Evolutionary conservation across 139 green algal species (phyloP).

Genomic region (Micromonas commoda): DNA sequence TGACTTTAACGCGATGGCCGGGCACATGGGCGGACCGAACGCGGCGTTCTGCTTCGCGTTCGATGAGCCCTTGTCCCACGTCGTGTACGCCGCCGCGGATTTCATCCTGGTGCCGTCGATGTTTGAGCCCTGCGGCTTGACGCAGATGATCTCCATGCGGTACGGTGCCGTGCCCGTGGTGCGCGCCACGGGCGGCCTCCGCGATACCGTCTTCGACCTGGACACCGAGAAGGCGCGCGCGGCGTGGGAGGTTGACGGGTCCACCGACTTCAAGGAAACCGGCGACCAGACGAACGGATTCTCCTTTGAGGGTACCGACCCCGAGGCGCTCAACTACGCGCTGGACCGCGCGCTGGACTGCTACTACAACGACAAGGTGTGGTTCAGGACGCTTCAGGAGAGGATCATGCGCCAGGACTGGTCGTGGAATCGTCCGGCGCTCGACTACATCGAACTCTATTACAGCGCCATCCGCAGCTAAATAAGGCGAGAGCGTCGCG

Average conservation of each 20-base stretch:
- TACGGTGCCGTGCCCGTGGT: conserved; percentile 80
- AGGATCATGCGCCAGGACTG: conserved; percentile 31
- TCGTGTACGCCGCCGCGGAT: conserved; percentile 88
- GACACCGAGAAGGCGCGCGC: conserved; percentile 35
- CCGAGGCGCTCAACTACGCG: conserved; percentile 43
- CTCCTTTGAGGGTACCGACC: conserved; percentile 38
- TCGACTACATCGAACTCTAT: conserved; percentile 42
- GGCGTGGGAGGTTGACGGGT: conserved; percentile 73
- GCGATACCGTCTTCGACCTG: conserved; percentile 51
- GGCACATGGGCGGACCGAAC: conserved; percentile 48
- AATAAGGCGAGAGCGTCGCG: background rate
- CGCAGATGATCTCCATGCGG: conserved; percentile 85
- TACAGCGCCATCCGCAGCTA: conserved; percentile 16
- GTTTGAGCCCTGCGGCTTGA: conserved; percentile 67
- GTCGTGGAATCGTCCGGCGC: conserved; percentile 31
- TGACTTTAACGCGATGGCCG: conserved; percentile 45
- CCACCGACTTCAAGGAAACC: conserved; percentile 57
- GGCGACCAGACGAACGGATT: conserved; percentile 45
- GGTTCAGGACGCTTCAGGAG: conserved; percentile 19
- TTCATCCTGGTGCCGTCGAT: conserved; percentile 94
- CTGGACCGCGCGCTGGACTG: conserved; percentile 43
- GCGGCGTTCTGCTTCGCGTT: conserved; percentile 70
- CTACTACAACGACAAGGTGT: conserved; percentile 39
- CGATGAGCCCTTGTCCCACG: conserved; percentile 89
- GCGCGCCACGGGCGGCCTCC: conserved; percentile 65